Percentiles rank a stretch among this genome's conserved stretches.
phyloP scores from a whole-genome alignment of 139 green algal genomes.

The Limnomonas spitsbergensis region DNA sequence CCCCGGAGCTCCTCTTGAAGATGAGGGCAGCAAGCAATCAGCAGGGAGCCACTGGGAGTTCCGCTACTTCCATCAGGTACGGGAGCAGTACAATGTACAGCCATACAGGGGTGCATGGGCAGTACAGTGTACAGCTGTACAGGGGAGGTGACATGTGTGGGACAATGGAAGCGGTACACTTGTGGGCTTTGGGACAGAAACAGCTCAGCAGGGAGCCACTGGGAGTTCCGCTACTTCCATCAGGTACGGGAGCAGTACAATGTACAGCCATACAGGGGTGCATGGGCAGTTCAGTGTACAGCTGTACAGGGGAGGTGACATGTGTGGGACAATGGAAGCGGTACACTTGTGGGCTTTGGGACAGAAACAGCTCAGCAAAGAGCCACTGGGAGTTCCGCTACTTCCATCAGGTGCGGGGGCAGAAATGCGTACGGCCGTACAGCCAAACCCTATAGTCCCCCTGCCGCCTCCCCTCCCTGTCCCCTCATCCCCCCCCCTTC shows the following conservation, averaged over 20 bases:
- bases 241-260: too few relatives aligned
- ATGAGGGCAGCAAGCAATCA: neutral
- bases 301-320: neutral
- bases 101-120: neutral
- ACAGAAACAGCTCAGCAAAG: neutral
- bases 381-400: constrained; percentile 7
- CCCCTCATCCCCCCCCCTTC: neutral
- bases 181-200: neutral
- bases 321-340: neutral
- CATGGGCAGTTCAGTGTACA: neutral
- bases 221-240: constrained; percentile 1
- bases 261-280: neutral
- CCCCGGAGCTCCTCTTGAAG: neutral
- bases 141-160: neutral
- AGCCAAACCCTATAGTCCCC: neutral
- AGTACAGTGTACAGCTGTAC: neutral
- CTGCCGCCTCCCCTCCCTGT: neutral
- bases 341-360: neutral
- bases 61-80: constrained; percentile 3
- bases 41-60: constrained; percentile 5
- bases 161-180: neutral
- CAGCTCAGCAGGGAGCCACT: constrained; percentile 1
- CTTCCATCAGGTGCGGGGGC: constrained; percentile 8
- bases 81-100: too few relatives aligned
- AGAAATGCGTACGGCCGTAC: neutral